These are phyloP conservation scores for Cladophialophora chaetospira DNA, from an alignment of 2,329 filamentous ascomycete species.

Conservation along the genomic window DNA sequence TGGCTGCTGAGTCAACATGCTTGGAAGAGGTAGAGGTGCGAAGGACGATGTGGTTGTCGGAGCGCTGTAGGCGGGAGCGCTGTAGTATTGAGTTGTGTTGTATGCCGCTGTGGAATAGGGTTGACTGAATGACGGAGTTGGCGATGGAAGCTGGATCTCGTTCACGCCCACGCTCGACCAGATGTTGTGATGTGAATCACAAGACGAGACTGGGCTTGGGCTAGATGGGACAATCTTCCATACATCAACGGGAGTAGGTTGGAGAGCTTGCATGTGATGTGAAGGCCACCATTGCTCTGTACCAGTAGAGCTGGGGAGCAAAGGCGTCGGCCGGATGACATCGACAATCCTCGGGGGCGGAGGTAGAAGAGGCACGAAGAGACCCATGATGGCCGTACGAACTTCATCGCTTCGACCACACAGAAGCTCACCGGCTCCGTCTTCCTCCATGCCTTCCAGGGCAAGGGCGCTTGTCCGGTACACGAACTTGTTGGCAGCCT, in stretches of 20 bases:
- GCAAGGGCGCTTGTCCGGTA: conserved; percentile 86
- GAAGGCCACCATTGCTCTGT: conserved; percentile 80
- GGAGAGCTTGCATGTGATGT: conserved; percentile 62
- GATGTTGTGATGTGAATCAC: conserved; percentile 70
- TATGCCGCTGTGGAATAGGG: conserved; percentile 71
- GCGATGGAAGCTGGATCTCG: conserved; percentile 74
- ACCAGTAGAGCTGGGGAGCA: conserved; percentile 79
- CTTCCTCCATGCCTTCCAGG: conserved; percentile 93
- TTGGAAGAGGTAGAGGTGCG: conserved; percentile 77
- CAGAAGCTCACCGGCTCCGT: conserved; percentile 89
- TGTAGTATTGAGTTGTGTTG: conserved; percentile 68
- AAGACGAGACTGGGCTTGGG: conserved; percentile 73
- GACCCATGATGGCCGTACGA: conserved; percentile 77
- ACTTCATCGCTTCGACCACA: conserved; percentile 91
- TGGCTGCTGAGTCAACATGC: conserved; percentile 77
- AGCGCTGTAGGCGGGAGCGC: conserved; percentile 71
- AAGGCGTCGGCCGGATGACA: conserved; percentile 79
- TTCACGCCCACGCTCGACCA: conserved; percentile 79
- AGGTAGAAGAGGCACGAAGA: conserved; percentile 83
- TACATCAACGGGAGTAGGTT: conserved; percentile 74
- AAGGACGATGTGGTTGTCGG: conserved; percentile 47
- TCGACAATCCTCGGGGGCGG: conserved; percentile 86
- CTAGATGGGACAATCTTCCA: conserved; percentile 93
- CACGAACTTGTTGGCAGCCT: conserved; percentile 96
- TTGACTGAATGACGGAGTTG: conserved; percentile 77